phyloP scores from a whole-genome alignment of 805 yeast species.

The Teunomyces lycoperdinae region DNA sequence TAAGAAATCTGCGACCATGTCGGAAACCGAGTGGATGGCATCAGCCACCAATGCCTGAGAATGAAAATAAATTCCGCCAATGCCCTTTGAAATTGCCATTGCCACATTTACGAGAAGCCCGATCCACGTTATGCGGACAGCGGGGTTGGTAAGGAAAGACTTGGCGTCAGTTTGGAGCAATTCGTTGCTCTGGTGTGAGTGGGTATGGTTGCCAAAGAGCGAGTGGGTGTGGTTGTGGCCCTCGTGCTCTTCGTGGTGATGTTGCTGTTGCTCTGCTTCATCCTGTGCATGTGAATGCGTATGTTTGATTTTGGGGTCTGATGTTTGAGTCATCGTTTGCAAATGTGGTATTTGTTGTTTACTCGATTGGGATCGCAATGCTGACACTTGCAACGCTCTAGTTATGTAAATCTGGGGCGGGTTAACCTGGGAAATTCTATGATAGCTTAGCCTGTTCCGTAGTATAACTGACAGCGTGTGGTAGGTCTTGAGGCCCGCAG shows the following conservation, averaged over 20 bases:
- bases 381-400: background rate
- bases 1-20: conserved; percentile 82
- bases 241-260: background rate
- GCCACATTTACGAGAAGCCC: conserved; percentile 82
- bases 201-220: conserved; percentile 28
- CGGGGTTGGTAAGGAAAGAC: conserved; percentile 58
- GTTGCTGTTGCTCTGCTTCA: background rate
- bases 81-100: conserved; percentile 82
- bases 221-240: conserved; percentile 16
- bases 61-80: conserved; percentile 89
- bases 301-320: background rate
- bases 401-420: background rate
- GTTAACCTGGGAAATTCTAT: background rate
- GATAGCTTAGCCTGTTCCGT: background rate
- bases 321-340: background rate
- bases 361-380: background rate
- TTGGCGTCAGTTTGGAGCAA: conserved; percentile 26
- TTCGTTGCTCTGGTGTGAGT: conserved; percentile 45
- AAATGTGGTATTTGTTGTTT: conserved; percentile 2
- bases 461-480: background rate
- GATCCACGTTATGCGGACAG: conserved; percentile 88
- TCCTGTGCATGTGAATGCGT: background rate
- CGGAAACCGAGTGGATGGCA: conserved; percentile 90
- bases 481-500: background rate
- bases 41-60: conserved; percentile 95